A percentile compares a stretch with the other conserved stretches of the same genome.
phyloP scores from a whole-genome alignment of 257 asterid genomes.

The Solanum sejunctum region DNA sequence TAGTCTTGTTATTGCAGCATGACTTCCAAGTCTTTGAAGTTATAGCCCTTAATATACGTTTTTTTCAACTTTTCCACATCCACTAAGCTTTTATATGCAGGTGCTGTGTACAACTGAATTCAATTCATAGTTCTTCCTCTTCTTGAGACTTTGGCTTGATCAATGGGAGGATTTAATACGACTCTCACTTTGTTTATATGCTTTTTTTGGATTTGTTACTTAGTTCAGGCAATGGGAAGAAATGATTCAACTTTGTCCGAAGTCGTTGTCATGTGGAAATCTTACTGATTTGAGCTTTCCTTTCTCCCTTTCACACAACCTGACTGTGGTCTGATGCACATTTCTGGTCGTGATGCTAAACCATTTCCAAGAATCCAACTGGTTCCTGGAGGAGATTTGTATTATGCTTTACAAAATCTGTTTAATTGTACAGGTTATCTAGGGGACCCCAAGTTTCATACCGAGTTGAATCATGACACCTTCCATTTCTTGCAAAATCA shows the following conservation, averaged over 20 bases:
- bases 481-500: background rate
- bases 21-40: background rate
- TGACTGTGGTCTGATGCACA: background rate
- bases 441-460: background rate
- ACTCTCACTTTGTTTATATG: background rate
- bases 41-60: background rate
- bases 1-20: background rate
- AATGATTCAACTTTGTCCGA: background rate
- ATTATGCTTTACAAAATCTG: background rate
- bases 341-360: background rate
- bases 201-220: background rate
- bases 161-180: background rate
- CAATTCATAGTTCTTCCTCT: background rate
- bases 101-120: background rate
- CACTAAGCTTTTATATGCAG: background rate
- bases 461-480: background rate
- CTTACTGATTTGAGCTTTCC: background rate
- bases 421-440: background rate
- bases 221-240: background rate
- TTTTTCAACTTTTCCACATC: background rate
- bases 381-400: background rate
- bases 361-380: background rate
- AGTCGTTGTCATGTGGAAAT: background rate
- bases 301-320: background rate
- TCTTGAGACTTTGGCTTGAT: background rate